Evolutionary conservation across 768 basidiomycete species (phyloP).

Genomic region (Gautieria morchelliformis): DNA sequence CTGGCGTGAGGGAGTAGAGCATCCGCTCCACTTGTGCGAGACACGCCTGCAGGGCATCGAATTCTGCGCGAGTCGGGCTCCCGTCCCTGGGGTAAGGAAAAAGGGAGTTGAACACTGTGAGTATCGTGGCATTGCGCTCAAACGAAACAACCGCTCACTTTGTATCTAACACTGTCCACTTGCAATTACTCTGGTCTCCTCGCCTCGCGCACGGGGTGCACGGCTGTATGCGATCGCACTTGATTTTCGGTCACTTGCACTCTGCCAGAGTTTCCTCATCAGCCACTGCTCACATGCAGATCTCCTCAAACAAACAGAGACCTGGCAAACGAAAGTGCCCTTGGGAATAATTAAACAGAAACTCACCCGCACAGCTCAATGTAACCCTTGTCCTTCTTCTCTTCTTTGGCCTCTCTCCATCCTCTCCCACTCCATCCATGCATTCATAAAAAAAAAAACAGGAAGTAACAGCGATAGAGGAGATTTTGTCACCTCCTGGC

Average conservation of each 20-base stretch:
- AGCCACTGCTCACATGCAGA: no score
- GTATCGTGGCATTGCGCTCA: not conserved
- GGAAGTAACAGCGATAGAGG: no score
- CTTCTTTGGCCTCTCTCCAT: slow-evolving; percentile 10
- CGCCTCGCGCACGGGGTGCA: slow-evolving; percentile 17
- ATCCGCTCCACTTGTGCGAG: not conserved
- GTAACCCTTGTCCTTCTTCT: slow-evolving; percentile 17
- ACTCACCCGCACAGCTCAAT: slow-evolving; percentile 16
- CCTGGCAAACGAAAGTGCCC: not conserved
- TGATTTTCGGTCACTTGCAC: slow-evolving; percentile 20
- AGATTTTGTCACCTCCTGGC: no score
- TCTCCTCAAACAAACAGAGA: not conserved
- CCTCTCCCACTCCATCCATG: not conserved
- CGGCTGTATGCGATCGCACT: slow-evolving; percentile 18
- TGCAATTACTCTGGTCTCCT: slow-evolving; percentile 16
- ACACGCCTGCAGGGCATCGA: not conserved
- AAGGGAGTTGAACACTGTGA: not conserved
- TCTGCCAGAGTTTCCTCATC: slow-evolving; percentile 3
- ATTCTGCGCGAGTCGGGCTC: slow-evolving; percentile 3
- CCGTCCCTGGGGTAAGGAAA: not conserved
- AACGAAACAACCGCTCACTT: slow-evolving; percentile 9
- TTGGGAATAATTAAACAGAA: no score
- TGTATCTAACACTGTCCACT: slow-evolving; percentile 16
- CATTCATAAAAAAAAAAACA: no score
- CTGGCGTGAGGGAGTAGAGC: not conserved